phyloP scores from a whole-genome alignment of 2,329 filamentous ascomycete species.

The Cordyceps militaris region DNA sequence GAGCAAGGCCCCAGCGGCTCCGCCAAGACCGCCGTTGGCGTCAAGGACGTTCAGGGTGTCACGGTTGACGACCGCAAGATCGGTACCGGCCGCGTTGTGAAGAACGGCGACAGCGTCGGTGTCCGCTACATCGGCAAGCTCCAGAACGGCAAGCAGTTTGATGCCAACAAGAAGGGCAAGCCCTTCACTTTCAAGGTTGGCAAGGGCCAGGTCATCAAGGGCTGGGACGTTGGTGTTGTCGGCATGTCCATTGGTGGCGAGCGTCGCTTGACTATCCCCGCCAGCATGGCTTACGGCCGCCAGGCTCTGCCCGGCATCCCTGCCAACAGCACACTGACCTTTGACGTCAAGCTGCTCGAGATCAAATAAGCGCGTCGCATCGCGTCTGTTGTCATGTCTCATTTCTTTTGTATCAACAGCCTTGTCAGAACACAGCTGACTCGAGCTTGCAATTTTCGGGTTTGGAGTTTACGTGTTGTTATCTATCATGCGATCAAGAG shows the following conservation, averaged over 20 bases:
- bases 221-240: slow-evolving; percentile 90
- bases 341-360: slow-evolving; percentile 82
- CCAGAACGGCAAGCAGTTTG: slow-evolving; percentile 88
- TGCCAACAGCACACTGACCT: slow-evolving; percentile 81
- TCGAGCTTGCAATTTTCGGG: slow-evolving; percentile 13
- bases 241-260: slow-evolving; percentile 94
- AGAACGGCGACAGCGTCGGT: slow-evolving; percentile 83
- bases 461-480: slow-evolving; percentile 23
- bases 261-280: slow-evolving; percentile 83
- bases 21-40: slow-evolving; percentile 51
- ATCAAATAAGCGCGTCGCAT: slow-evolving; percentile 58
- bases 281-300: slow-evolving; percentile 83
- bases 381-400: background rate
- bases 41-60: slow-evolving; percentile 80
- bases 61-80: slow-evolving; percentile 93
- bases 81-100: slow-evolving; percentile 75
- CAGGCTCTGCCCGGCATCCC: slow-evolving; percentile 79
- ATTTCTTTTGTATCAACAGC: slow-evolving; percentile 17
- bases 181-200: slow-evolving; percentile 96
- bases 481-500: slow-evolving; percentile 34
- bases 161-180: slow-evolving; percentile 98
- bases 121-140: slow-evolving; percentile 99
- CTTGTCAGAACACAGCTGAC: background rate
- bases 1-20: slow-evolving; percentile 89
- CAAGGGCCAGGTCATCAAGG: slow-evolving; percentile 93